Evolutionary conservation across 768 basidiomycete species (phyloP).

Genomic region (Pleurotus ostreatus): DNA sequence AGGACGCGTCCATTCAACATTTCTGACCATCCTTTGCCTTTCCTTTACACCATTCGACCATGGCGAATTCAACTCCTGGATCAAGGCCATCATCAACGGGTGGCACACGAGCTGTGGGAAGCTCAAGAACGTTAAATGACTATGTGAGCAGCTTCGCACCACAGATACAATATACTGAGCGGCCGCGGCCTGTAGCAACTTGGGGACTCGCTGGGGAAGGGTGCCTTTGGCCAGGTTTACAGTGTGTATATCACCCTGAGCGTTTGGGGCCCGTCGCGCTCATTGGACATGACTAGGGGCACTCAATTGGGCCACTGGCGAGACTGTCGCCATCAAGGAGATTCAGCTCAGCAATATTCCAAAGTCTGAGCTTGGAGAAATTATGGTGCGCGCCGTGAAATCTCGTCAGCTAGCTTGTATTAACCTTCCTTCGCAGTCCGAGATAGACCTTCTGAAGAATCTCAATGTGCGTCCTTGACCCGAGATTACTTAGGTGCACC

Average conservation of each 20-base stretch:
- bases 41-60: neutral
- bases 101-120: conserved; percentile 5
- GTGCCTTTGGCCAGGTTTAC: conserved; percentile 96
- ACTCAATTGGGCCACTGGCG: conserved; percentile 93
- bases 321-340: conserved; percentile 98
- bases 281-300: conserved; percentile 47
- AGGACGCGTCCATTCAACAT: neutral
- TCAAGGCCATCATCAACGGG: conserved; percentile 6
- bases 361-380: conserved; percentile 89
- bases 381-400: conserved; percentile 68
- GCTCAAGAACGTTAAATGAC: conserved; percentile 8
- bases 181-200: conserved; percentile 62
- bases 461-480: conserved; percentile 44
- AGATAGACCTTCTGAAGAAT: conserved; percentile 97
- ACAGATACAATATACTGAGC: neutral
- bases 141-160: neutral
- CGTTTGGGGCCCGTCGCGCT: neutral
- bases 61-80: conserved; percentile 1
- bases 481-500: neutral
- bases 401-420: conserved; percentile 6
- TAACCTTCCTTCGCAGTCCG: conserved; percentile 54
- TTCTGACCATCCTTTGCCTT: conserved; percentile 4
- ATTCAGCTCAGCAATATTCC: conserved; percentile 93
- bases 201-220: conserved; percentile 93
- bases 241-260: conserved; percentile 48